Conservation (phyloP, 176 grass and related monocot species). For the Secale cereale region DNA sequence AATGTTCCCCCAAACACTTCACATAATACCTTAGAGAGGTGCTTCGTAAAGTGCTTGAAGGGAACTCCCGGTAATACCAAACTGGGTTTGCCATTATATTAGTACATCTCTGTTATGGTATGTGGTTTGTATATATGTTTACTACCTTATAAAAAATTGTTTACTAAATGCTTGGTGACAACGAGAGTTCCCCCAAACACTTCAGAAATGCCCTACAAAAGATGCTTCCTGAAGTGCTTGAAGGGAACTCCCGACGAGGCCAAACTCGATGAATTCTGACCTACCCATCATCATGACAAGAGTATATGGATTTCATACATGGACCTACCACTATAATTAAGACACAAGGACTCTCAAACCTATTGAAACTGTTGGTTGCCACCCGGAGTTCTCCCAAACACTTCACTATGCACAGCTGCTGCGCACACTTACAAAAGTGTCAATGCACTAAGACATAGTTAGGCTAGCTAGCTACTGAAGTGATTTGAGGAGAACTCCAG, state of each 20-base stretch:
- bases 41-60: too few species aligned
- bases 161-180: not conserved
- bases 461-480: conserved; percentile 18
- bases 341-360: not conserved
- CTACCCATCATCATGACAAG: not conserved
- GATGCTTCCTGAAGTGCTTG: conserved; percentile 29
- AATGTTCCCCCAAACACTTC: too few species aligned
- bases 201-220: not conserved
- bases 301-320: not conserved
- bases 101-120: not conserved
- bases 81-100: not conserved
- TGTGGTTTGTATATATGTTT: not conserved
- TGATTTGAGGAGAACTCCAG: conserved; percentile 34
- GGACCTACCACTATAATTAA: not conserved
- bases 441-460: not conserved
- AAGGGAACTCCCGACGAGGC: conserved; percentile 23
- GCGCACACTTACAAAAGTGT: not conserved
- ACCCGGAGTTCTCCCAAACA: conserved; percentile 39
- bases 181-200: conserved; percentile 56
- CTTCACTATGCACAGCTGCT: conserved; percentile 9
- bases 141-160: too few species aligned
- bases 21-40: too few species aligned
- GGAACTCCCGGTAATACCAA: too few species aligned
- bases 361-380: not conserved
- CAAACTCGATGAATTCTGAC: conserved; percentile 28